Conservation (phyloP, 2,329 filamentous ascomycete genomes). For the Fusarium brachygibbosum region DNA sequence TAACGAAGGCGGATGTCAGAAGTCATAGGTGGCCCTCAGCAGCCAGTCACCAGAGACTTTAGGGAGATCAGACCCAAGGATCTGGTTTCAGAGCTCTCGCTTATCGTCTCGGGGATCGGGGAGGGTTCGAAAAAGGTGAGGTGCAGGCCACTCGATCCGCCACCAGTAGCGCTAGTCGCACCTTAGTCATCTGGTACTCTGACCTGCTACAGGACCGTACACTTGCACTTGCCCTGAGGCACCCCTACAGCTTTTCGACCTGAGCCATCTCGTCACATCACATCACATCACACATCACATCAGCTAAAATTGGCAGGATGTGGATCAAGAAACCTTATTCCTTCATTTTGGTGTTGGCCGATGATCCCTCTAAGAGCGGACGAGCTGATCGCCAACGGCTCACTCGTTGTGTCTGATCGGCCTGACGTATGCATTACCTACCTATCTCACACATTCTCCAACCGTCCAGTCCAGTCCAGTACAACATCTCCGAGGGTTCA, state of each 20-base stretch:
- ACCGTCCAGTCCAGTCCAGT: neutral
- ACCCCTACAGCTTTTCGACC: conserved; percentile 6
- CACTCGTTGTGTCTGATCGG: neutral
- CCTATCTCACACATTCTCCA: neutral
- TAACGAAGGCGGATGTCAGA: conserved; percentile 25
- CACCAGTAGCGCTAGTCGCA: neutral
- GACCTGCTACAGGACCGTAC: too few relatives aligned
- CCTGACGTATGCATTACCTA: conserved; percentile 3
- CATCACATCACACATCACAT: neutral
- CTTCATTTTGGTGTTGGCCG: conserved; percentile 18
- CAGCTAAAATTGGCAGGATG: neutral
- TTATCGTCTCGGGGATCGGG: conserved; percentile 49
- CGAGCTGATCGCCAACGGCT: conserved; percentile 11
- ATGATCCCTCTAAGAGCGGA: conserved; percentile 2
- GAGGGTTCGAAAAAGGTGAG: conserved; percentile 4
- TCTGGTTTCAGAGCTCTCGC: conserved; percentile 52
- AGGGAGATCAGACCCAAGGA: conserved; percentile 46
- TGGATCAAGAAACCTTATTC: conserved; percentile 26
- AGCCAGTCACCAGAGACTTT: neutral
- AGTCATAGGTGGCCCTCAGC: conserved; percentile 5
- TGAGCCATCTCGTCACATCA: neutral
- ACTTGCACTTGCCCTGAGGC: conserved; percentile 12
- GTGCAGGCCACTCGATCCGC: conserved; percentile 33
- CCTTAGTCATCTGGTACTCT: neutral
- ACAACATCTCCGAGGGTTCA: neutral